These are phyloP conservation scores for Suhomyces taliae DNA, from an alignment of 1,139 yeast species.

Conservation along the genomic window DNA sequence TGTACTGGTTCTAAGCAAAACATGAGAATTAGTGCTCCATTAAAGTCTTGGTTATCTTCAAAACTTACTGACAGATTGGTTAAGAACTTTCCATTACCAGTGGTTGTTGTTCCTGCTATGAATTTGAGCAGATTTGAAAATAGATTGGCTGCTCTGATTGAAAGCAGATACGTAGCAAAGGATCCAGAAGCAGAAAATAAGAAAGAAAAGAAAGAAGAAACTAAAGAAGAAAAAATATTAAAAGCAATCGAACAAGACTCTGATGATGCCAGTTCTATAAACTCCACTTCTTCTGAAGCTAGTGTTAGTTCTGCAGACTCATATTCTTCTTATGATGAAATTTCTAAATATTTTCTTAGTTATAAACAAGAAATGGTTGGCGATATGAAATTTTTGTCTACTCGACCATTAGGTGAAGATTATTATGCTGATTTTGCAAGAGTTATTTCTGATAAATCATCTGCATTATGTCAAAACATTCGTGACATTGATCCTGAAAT, in stretches of 20 bases:
- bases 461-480: slow-evolving; percentile 38
- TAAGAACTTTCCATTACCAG: slow-evolving; percentile 65
- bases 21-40: slow-evolving; percentile 44
- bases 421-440: slow-evolving; percentile 34
- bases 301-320: slow-evolving; percentile 29
- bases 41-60: slow-evolving; percentile 61
- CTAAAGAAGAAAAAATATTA: not conserved
- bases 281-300: slow-evolving; percentile 20
- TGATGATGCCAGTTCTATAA: slow-evolving; percentile 21
- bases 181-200: not conserved
- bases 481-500: slow-evolving; percentile 42
- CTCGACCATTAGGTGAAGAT: slow-evolving; percentile 24
- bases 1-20: slow-evolving; percentile 61
- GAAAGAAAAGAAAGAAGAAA: slow-evolving; percentile 9
- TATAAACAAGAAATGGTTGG: slow-evolving; percentile 27
- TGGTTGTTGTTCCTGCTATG: slow-evolving; percentile 64
- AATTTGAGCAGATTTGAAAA: slow-evolving; percentile 59
- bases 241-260: slow-evolving; percentile 1
- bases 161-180: slow-evolving; percentile 13
- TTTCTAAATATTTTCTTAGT: slow-evolving; percentile 31
- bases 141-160: slow-evolving; percentile 24
- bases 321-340: slow-evolving; percentile 43
- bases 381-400: slow-evolving; percentile 18
- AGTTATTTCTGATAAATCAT: slow-evolving; percentile 41
- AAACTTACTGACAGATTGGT: slow-evolving; percentile 64